Evolutionary conservation across 2,329 filamentous ascomycete genomes (phyloP).

Genomic region (Plectosphaerella plurivora): DNA sequence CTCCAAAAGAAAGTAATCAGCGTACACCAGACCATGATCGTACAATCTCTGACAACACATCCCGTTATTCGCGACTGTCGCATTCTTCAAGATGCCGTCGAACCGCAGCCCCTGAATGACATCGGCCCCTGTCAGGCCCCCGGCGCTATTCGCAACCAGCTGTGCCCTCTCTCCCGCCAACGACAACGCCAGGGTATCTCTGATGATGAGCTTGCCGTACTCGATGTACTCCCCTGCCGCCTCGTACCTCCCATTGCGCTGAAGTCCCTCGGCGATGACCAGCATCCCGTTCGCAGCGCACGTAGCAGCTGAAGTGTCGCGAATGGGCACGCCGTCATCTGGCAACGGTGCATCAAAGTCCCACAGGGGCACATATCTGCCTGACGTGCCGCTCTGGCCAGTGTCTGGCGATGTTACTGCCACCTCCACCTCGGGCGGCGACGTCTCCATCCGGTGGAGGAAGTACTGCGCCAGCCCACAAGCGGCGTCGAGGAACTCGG

Average conservation of each 20-base stretch:
- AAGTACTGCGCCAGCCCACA: constrained; percentile 43
- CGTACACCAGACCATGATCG: constrained; percentile 41
- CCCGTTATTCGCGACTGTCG: constrained; percentile 28
- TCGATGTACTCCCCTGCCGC: constrained; percentile 5
- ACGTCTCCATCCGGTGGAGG: constrained; percentile 27
- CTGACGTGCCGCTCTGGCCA: not conserved
- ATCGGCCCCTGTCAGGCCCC: not conserved
- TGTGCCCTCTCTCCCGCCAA: constrained; percentile 18
- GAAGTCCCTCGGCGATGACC: constrained; percentile 14
- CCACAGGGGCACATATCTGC: constrained; percentile 25
- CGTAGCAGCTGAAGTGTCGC: constrained; percentile 25
- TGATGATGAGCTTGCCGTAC: constrained; percentile 9
- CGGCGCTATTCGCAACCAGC: not conserved
- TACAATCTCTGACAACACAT: constrained; percentile 19
- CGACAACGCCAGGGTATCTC: constrained; percentile 13
- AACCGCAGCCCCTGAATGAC: constrained; percentile 10
- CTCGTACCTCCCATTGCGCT: constrained; percentile 1
- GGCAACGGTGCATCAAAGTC: constrained; percentile 44
- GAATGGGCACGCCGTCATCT: constrained; percentile 17
- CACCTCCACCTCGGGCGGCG: constrained; percentile 13
- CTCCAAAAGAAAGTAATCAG: constrained; percentile 42
- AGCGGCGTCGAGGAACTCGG: constrained; percentile 34
- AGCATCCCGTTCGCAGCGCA: constrained; percentile 23
- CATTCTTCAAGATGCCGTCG: constrained; percentile 25
- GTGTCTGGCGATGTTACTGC: not conserved